Conservation (phyloP, 2,329 filamentous ascomycete species). For the Colletotrichum spaethianum region DNA sequence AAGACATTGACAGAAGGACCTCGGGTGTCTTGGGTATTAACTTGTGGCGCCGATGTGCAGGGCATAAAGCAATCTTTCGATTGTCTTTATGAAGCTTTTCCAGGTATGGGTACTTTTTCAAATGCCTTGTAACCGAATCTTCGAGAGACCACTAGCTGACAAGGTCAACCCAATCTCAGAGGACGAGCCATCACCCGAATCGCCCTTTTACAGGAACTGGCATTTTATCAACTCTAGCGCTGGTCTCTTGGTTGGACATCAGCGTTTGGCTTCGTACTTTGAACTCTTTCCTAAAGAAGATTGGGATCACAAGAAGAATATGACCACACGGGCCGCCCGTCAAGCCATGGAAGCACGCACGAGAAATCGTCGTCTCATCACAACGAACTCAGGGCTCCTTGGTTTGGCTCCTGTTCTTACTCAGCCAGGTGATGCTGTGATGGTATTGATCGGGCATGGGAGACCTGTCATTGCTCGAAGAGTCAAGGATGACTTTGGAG, state of each 20-base stretch:
- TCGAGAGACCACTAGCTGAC: background rate
- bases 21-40: background rate
- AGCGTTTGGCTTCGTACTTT: conserved; percentile 10
- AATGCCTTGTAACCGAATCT: background rate
- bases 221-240: conserved; percentile 9
- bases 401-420: background rate
- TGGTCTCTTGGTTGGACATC: background rate
- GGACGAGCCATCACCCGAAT: background rate
- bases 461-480: conserved; percentile 8
- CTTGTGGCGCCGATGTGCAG: conserved; percentile 1
- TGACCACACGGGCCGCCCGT: background rate
- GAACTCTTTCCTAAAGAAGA: background rate
- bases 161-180: background rate
- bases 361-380: background rate
- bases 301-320: background rate
- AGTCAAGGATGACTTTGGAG: background rate
- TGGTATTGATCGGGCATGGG: conserved; percentile 8
- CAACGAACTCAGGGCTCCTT: conserved; percentile 8
- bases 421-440: conserved; percentile 18
- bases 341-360: conserved; percentile 19
- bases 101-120: background rate
- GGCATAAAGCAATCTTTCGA: conserved; percentile 1
- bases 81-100: conserved; percentile 9
- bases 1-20: background rate
- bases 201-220: conserved; percentile 10